A percentile compares a stretch with the other conserved stretches of the same genome.
Conservation (phyloP, 2,329 filamentous ascomycete species). For the Ascocoryne sarcoides region DNA sequence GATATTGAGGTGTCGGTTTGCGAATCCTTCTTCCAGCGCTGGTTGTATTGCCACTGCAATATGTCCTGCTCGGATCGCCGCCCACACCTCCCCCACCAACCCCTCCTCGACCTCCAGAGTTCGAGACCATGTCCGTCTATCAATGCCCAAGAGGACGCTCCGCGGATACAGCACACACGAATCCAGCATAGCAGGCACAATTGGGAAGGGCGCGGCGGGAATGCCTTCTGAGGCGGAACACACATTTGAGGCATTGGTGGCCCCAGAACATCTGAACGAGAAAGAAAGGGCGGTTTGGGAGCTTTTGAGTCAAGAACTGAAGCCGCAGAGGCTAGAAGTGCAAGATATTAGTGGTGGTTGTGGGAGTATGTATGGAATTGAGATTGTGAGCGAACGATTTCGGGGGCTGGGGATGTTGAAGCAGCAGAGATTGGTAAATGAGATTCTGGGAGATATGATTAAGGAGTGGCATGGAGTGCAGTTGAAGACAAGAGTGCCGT, state of each 20-base stretch:
- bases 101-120: too few species aligned
- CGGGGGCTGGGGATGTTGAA: conserved; percentile 63
- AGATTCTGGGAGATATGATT: conserved; percentile 63
- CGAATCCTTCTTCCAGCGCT: too few species aligned
- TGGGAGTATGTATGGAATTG: conserved; percentile 80
- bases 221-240: background rate
- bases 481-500: conserved; percentile 53
- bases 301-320: conserved; percentile 26
- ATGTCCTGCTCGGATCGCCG: too few species aligned
- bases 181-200: background rate
- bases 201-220: background rate
- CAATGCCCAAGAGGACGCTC: too few species aligned
- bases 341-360: conserved; percentile 78
- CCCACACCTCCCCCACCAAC: too few species aligned
- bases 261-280: conserved; percentile 43
- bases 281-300: conserved; percentile 53
- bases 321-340: conserved; percentile 34
- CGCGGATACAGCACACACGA: background rate
- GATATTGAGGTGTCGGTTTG: too few species aligned
- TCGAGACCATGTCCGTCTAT: too few species aligned
- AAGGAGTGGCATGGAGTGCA: conserved; percentile 79
- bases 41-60: too few species aligned
- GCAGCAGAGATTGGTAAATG: conserved; percentile 76
- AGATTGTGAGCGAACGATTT: conserved; percentile 65
- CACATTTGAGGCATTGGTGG: conserved; percentile 22